These are phyloP conservation scores for Mycosphaerella arachidis DNA, from an alignment of 2,329 filamentous ascomycete genomes.

Conservation along the genomic window DNA sequence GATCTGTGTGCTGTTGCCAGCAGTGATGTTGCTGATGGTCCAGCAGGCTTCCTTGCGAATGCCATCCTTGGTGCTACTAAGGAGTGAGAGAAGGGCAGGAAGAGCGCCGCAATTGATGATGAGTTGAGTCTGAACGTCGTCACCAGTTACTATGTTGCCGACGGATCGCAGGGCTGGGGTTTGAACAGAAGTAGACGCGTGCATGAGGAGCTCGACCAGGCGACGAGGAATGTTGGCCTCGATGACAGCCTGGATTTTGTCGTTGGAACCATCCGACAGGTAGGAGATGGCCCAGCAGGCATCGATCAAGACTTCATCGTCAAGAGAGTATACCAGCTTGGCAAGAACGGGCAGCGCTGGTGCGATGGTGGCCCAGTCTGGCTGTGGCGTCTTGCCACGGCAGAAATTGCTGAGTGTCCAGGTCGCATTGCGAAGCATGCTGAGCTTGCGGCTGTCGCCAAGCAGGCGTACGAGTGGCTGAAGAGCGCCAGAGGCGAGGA, in stretches of 20 bases:
- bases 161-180: conserved; percentile 95
- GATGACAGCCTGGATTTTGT: conserved; percentile 99
- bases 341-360: conserved; percentile 91
- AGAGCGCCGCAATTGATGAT: conserved; percentile 98
- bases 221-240: conserved; percentile 96
- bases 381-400: conserved; percentile 97
- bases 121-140: conserved; percentile 97
- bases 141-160: conserved; percentile 97
- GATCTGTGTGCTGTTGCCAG: conserved; percentile 95
- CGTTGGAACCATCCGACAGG: conserved; percentile 93
- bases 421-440: conserved; percentile 97
- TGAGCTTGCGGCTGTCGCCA: conserved; percentile 95
- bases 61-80: conserved; percentile 96
- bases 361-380: conserved; percentile 93
- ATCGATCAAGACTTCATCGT: conserved; percentile 97
- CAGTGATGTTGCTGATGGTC: conserved; percentile 99
- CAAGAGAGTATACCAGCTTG: conserved; percentile 96
- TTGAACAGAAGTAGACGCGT: conserved; percentile 96
- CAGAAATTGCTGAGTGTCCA: conserved; percentile 99
- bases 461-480: conserved; percentile 84
- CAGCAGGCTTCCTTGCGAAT: conserved; percentile 99
- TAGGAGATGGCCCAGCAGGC: conserved; percentile 99
- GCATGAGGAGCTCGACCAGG: conserved; percentile 94
- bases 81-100: conserved; percentile 82
- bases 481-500: conserved; percentile 83